Evolutionary conservation across 805 yeast genomes (phyloP), one percentile per base, ranked within the genome.

Genomic region (Metschnikowia picachoensis): DNA sequence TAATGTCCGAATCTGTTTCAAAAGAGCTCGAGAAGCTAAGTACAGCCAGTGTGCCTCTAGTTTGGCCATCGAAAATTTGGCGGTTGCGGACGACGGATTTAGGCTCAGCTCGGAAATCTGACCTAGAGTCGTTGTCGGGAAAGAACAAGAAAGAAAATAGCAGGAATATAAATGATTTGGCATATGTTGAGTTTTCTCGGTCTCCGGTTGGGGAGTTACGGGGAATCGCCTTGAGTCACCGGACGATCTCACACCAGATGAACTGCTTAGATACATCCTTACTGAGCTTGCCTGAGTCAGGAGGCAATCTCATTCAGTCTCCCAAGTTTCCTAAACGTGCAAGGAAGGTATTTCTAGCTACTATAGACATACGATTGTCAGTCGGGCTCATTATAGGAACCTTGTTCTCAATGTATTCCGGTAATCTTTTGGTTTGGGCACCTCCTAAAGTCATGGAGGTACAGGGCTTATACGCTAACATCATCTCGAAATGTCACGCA

Each of bases 201-300:
- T 85, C 95, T 1, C 95, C 97, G 0, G 79, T 87, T 27, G 98
- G 98, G 3, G 95, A 91, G 53, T 67, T 90, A 31, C 74, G 96
- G 47, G 99, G 99, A 14, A 95, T 94, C 31, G 96, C 95, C 1
- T 78, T 94, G 60, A 86, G 94, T 20, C 98, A 94, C 62, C 73
- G 88, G 48, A 90, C 96, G 0, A 78, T 94, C 7, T 76, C 86
- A 60, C 92, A 88, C 54, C 99, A 94, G 60, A 87, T 94, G 91
- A 77, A 79, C 50, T 78, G 88, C 39, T 60, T 94, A 20, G 77
- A 85, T 4, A 74, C 82, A 9, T 79, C 92, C 12, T 66, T 92
- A 8, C 80, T 80, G 55, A 83, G 90, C 39, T 68, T 73, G 52
- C 86, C 87, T 2, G 75, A 79, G 43, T 73, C 78, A n/a, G 75